Conservation (phyloP, 495 filamentous ascomycete genomes). For the Tuber melanosporum region DNA sequence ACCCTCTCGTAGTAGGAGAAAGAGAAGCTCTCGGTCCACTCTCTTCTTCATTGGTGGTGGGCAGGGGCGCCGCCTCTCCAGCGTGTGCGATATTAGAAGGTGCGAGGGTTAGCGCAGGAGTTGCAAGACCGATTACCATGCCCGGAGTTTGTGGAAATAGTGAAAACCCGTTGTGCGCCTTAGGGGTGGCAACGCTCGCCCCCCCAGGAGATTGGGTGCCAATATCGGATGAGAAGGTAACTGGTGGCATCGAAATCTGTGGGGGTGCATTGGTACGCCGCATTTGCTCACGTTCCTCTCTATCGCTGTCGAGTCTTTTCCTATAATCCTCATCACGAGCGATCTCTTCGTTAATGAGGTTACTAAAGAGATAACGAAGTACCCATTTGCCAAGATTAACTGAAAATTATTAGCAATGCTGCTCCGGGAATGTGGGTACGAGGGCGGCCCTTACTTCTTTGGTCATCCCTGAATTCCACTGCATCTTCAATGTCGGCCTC, state of each 20-base stretch:
- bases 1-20: conserved; percentile 47
- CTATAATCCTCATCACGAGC: conserved; percentile 69
- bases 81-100: conserved; percentile 47
- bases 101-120: conserved; percentile 49
- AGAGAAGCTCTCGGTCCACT: conserved; percentile 46
- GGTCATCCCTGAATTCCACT: conserved; percentile 80
- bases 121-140: conserved; percentile 70
- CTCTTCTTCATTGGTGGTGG: conserved; percentile 25
- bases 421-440: not conserved
- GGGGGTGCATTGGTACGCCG: conserved; percentile 54
- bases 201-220: conserved; percentile 21
- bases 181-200: conserved; percentile 51
- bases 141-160: conserved; percentile 62
- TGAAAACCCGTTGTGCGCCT: conserved; percentile 56
- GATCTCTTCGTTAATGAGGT: conserved; percentile 83
- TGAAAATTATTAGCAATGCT: conserved; percentile 40
- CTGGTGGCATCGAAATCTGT: conserved; percentile 64
- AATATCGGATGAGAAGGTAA: conserved; percentile 49
- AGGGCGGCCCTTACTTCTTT: conserved; percentile 64
- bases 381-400: conserved; percentile 98
- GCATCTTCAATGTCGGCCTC: conserved; percentile 66
- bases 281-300: conserved; percentile 51
- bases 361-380: conserved; percentile 82
- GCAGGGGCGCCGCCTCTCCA: conserved; percentile 48
- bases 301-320: conserved; percentile 55